Percentiles rank a stretch among this genome's conserved stretches.
These are phyloP conservation scores for Carex myosuroides DNA, from an alignment of 176 grass and related monocot species.

Conservation along the genomic window DNA sequence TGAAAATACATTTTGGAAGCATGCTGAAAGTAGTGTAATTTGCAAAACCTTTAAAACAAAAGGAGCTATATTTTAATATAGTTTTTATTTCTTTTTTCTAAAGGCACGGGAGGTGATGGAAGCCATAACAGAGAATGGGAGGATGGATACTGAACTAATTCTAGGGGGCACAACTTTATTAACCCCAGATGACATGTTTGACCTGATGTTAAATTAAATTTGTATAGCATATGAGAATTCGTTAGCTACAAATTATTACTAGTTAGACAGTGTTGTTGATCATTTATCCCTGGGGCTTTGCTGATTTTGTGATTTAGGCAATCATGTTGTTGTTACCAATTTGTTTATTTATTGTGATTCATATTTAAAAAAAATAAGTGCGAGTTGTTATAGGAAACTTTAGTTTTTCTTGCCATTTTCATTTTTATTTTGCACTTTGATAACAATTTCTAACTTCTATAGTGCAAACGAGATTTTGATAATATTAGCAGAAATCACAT, in stretches of 20 bases:
- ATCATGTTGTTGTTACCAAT: background rate
- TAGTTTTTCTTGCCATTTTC: background rate
- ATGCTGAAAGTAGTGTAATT: background rate
- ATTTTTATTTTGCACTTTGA: background rate
- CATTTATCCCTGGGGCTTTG: background rate
- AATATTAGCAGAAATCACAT: background rate
- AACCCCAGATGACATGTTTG: slow-evolving; percentile 83
- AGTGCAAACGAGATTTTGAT: background rate
- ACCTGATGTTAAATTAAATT: slow-evolving; percentile 62
- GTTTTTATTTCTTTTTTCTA: background rate
- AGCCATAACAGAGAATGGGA: slow-evolving; percentile 62
- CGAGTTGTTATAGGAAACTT: background rate
- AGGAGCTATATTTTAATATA: background rate
- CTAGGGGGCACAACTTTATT: slow-evolving; percentile 85
- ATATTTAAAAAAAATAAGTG: background rate
- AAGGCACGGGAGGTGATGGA: slow-evolving; percentile 88
- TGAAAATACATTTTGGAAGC: background rate
- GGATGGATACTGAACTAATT: slow-evolving; percentile 72
- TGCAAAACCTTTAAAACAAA: background rate
- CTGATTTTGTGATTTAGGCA: background rate
- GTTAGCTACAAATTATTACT: background rate
- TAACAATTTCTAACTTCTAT: background rate
- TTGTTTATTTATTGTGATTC: background rate
- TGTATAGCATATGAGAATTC: background rate
- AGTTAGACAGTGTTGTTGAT: background rate